Evolutionary conservation across 225 moss, liverwort and hornwort genomes (phyloP).

Genomic region (Rhytidiadelphus loreus): DNA sequence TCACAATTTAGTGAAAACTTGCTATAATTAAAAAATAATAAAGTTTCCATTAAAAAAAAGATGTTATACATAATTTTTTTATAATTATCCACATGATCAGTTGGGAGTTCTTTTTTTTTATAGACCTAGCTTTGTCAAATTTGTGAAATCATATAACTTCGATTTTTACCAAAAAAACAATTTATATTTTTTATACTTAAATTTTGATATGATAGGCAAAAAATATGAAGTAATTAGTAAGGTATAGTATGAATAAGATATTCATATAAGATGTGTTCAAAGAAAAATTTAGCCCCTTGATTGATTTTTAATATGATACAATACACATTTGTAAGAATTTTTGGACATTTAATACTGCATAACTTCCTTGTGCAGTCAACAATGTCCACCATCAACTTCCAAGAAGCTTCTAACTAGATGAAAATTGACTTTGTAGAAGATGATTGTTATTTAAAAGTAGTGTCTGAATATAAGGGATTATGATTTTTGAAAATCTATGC

Average conservation of each 20-base stretch:
- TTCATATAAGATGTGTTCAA: neutral
- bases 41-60: neutral
- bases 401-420: neutral
- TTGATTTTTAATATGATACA: neutral
- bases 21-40: accelerated
- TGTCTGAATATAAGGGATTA: accelerated
- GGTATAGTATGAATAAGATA: too few species aligned
- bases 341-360: neutral
- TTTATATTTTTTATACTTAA: accelerated
- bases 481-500: neutral
- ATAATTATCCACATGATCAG: neutral
- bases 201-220: neutral
- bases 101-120: neutral
- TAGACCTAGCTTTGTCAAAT: neutral
- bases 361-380: neutral
- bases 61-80: neutral
- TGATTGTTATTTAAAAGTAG: neutral
- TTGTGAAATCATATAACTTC: neutral
- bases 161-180: accelerated
- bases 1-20: neutral
- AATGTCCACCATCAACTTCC: neutral
- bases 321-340: neutral
- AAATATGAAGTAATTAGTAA: accelerated
- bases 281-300: neutral
- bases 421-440: neutral